Conservation (phyloP, 106 monocot genomes). For the Acorus calamus region DNA sequence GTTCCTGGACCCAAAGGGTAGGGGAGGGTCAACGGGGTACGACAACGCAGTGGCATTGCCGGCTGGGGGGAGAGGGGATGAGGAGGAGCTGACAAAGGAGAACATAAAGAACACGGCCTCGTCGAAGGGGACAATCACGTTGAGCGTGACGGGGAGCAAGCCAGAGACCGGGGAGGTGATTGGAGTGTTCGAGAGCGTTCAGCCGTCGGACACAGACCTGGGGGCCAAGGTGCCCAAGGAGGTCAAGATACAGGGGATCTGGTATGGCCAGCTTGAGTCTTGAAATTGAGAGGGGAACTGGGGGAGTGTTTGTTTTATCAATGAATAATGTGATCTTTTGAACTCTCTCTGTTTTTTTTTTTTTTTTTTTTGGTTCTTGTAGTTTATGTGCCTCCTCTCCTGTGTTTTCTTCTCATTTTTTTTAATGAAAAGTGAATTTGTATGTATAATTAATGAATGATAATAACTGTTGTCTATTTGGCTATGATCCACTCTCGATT, state of each 20-base stretch:
- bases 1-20: conserved; percentile 93
- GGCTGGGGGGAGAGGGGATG: conserved; percentile 91
- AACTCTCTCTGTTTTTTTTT: no score
- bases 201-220: conserved; percentile 93
- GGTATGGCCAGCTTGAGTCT: conserved; percentile 81
- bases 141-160: conserved; percentile 75
- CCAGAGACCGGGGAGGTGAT: conserved; percentile 89
- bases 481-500: no score
- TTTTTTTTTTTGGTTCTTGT: no score
- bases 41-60: conserved; percentile 92
- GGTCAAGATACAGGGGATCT: conserved; percentile 91
- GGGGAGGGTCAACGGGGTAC: conserved; percentile 96
- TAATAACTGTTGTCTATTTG: no score
- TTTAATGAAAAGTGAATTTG: no score
- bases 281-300: no score
- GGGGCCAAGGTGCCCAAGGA: conserved; percentile 91
- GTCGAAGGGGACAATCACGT: conserved; percentile 57
- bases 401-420: no score
- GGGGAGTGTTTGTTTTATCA: no score
- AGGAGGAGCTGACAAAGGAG: conserved; percentile 91
- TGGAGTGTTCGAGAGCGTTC: conserved; percentile 94
- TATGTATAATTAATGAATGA: no score
- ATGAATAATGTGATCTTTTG: no score
- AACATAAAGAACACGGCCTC: conserved; percentile 73
- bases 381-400: no score